Base-by-base conservation (phyloP, 306 rosid species). In the Rubus idaeus region DNA sequence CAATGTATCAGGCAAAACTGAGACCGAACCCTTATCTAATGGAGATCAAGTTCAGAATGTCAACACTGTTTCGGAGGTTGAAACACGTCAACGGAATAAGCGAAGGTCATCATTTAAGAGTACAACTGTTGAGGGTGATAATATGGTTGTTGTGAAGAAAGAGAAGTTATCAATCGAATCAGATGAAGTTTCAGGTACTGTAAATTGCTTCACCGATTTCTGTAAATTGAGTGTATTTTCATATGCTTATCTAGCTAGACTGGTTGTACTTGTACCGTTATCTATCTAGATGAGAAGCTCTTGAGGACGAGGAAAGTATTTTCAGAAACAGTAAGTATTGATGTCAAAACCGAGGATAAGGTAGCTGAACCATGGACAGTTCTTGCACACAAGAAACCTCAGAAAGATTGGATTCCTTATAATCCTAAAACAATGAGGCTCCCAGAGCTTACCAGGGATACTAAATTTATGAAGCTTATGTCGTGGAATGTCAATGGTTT, bases 401-500 rank as follows among this genome's bases (percentile, higher is more conserved):
- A 92, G 84, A 92, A 92, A 84, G 89, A 81, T 72, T 95, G 98
- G 98, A 78, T 89, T 78, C 92, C 98, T 0, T 95, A 95, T 86
- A 92, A 89, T 86, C 97, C 98, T 74, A 85, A 85, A 86, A 86
- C 92, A 75, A 90, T 95, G 98, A 88, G 95, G 79, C 87, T 88
- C 46, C 84, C 85, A 39, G 84, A 83, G 18, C 91, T 89, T 77
- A 35, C 86, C 41, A 81, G 60, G 75, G 96, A 90, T 80, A 83
- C 93, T 74, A 83, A 92, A 63, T 85, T 45, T 81, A 66, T 90
- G 83, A 94, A 92, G 86, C 82, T 94, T 80, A 77, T 92, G 84
- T 92, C 97, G 44, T 94, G 98, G 98, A 94, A 94, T 83, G 97
- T 92, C 75, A 94, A 94, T 83, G 98, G 98, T 78, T 87, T 92